A percentile compares a stretch with the other conserved stretches of the same genome.
Conservation (phyloP, 2,329 filamentous ascomycete species). For the Hypoxylon sp. region DNA sequence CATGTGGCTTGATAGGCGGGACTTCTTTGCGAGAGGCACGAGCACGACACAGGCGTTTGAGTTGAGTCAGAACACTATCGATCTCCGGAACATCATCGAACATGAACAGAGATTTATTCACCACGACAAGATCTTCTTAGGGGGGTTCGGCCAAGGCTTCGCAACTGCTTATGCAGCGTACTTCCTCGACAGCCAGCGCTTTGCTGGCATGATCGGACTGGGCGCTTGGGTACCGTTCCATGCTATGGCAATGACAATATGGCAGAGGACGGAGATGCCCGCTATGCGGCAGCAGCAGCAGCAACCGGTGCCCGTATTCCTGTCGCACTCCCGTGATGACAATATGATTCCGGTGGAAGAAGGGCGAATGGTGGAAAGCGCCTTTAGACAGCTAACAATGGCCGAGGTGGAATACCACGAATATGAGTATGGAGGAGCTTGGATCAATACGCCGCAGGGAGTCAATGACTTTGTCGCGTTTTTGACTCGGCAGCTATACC, state of each 20-base stretch:
- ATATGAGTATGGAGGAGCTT: conserved; percentile 1
- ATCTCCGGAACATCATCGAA: background rate
- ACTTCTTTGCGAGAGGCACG: background rate
- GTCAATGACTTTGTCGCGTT: background rate
- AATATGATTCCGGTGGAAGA: background rate
- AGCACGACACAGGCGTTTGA: background rate
- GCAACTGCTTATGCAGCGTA: background rate
- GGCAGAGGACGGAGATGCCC: background rate
- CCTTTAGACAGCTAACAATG: background rate
- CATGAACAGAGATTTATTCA: background rate
- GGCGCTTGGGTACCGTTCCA: background rate
- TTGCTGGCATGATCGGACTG: conserved; percentile 5
- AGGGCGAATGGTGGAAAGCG: background rate
- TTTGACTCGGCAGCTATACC: background rate
- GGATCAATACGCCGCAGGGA: background rate
- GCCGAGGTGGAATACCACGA: background rate
- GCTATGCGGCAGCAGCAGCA: background rate
- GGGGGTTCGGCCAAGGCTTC: conserved; percentile 7
- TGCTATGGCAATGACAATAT: background rate
- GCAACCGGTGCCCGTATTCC: background rate
- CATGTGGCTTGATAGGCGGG: background rate
- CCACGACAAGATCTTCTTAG: background rate
- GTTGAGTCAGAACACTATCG: background rate
- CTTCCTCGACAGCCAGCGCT: background rate
- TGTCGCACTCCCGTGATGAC: background rate